These are phyloP conservation scores for Prunus dulcis DNA, from an alignment of 306 rosid species.

Conservation along the genomic window DNA sequence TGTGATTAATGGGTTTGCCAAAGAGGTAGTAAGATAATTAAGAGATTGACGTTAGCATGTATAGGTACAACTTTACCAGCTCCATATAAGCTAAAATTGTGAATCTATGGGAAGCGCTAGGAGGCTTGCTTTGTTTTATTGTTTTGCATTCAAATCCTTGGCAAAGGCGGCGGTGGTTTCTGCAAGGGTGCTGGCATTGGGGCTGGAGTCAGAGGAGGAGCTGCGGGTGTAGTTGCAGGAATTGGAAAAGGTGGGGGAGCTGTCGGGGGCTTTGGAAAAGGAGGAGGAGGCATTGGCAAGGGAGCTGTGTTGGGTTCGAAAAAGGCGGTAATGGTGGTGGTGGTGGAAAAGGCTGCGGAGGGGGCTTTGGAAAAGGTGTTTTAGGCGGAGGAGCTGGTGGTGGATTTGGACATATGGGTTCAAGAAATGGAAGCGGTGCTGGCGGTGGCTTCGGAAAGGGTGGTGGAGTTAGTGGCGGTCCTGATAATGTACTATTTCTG, in stretches of 20 bases:
- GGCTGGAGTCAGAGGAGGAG: constrained; percentile 8
- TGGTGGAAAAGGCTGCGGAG: constrained; percentile 36
- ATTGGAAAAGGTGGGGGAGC: background rate
- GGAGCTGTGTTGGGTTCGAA: constrained; percentile 20
- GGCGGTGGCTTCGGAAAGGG: constrained; percentile 1
- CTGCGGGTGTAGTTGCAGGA: background rate
- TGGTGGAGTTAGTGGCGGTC: background rate
- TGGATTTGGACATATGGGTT: background rate
- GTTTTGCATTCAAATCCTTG: constrained; percentile 41
- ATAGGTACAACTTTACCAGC: too few species aligned
- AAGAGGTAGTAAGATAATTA: too few species aligned
- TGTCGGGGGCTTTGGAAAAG: constrained; percentile 19
- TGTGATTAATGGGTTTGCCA: too few species aligned
- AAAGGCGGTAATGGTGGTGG: constrained; percentile 16
- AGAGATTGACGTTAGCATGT: too few species aligned
- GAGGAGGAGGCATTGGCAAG: constrained; percentile 20
- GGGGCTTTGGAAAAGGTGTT: constrained; percentile 11
- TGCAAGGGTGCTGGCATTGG: constrained; percentile 28
- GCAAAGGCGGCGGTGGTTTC: constrained; percentile 18
- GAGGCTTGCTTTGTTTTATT: constrained; percentile 37
- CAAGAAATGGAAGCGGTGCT: background rate
- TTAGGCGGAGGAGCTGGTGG: constrained; percentile 17
- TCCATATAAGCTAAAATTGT: too few species aligned
- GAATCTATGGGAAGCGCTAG: constrained; percentile 23
- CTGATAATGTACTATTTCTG: background rate